Evolutionary conservation across 2,329 filamentous ascomycete species (phyloP), one percentile per base, ranked within the genome.

Genomic region (Chaetomium olivaceum): DNA sequence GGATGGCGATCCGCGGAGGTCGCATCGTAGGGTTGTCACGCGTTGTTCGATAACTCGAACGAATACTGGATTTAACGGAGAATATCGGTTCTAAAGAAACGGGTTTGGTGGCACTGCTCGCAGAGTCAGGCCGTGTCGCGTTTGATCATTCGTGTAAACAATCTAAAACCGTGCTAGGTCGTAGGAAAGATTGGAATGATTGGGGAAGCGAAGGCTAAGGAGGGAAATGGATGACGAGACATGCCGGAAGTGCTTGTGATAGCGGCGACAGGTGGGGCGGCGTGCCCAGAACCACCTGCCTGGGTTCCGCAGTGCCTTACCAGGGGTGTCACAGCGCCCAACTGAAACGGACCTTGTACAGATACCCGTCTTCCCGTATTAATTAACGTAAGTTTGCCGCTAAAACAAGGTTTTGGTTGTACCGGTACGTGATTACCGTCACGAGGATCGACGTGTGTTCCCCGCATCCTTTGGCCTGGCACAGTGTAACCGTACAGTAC

Each of bases 1-100:
- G 79, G 64, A 86, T 83, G 72, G 80, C 79, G 70, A 86, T 79
- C 71, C 84, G 81, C 64, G 84, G 82, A 52, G 84, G 79, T 70
- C 84, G 82, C 83, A 86, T 86, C 69, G 73, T 82, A 75, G 46
- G 54, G 50, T 23, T 56, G 52, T 61, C 56, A 58, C 63, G 63
- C 46, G 48, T n/a, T 25, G 33, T 12, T 31, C n/a, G 43, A 58
- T 48, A 43, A 56, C 6, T 12, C 27, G 48, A 27, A 48, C 43
- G 46, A 46, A 23, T 56, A 56, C 16, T 23, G 21, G 6, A 23
- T 50, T 29, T 51, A 60, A 31, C 29, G 43, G 50, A 39, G 33
- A 46, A 31, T 23, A 21, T 50, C 27, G 46, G 54, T 7, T 23
- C n/a, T 46, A 33, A 55, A 6, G 21, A 56, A 52, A 31, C 21